These are phyloP conservation scores for Sclerospora graminicola DNA, from an alignment of 352 stramenopile species.

Conservation along the genomic window DNA sequence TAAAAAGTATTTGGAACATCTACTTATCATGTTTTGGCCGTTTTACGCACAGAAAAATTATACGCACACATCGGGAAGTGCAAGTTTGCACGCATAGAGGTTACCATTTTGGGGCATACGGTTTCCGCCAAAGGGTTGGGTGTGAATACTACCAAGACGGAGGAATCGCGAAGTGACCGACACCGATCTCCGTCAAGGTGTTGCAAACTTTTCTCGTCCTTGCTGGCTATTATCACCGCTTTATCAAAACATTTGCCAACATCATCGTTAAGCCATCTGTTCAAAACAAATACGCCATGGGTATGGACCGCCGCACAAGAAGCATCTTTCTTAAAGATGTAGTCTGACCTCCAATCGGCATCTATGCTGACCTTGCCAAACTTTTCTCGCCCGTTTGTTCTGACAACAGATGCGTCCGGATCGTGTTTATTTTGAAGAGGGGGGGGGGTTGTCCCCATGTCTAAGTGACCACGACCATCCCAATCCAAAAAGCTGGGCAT, in stretches of 20 bases:
- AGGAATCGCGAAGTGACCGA: background rate
- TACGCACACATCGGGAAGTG: background rate
- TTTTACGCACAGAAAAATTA: background rate
- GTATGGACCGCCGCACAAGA: no score
- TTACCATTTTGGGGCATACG: background rate
- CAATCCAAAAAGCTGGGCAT: background rate
- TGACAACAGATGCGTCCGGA: background rate
- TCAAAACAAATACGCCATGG: background rate
- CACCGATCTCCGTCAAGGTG: background rate
- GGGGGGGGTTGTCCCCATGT: background rate
- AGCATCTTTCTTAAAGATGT: background rate
- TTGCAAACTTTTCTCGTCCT: constrained; percentile 2
- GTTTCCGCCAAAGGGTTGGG: background rate
- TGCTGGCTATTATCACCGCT: constrained; percentile 1
- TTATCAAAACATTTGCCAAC: constrained; percentile 1
- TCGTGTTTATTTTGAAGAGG: no score
- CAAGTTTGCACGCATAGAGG: background rate
- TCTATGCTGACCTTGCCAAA: background rate
- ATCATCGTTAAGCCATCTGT: background rate
- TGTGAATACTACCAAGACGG: background rate
- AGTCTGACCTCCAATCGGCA: background rate
- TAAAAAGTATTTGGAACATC: background rate
- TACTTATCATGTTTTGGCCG: background rate
- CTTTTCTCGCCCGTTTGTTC: background rate
- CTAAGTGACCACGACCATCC: background rate